These are phyloP conservation scores for Coemansia furcata DNA, from an alignment of 192 early-diverging fungal species.

Conservation along the genomic window DNA sequence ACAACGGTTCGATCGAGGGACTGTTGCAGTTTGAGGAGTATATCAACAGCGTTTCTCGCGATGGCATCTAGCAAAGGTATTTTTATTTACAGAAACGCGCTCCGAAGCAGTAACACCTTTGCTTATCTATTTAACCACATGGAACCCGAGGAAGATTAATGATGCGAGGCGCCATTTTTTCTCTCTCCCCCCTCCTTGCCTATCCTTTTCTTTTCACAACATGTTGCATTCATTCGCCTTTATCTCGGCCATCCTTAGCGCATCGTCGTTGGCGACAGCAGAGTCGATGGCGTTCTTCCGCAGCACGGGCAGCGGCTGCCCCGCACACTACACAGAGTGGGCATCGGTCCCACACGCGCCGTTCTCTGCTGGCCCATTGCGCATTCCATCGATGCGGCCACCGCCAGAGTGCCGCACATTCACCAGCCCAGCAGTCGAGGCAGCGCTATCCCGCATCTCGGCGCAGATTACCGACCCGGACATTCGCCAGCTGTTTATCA, in stretches of 20 bases:
- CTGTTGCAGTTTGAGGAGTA: constrained; percentile 19
- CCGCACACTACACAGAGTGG: constrained; percentile 32
- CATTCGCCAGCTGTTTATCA: constrained; percentile 50
- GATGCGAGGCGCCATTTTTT: not conserved
- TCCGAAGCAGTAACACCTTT: not conserved
- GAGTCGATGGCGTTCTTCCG: not conserved
- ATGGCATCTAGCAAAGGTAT: not conserved
- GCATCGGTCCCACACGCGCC: constrained; percentile 20
- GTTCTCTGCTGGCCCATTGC: constrained; percentile 10
- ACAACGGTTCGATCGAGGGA: constrained; percentile 1
- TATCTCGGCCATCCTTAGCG: not conserved
- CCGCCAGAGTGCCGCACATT: constrained; percentile 50
- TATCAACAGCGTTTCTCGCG: constrained; percentile 9
- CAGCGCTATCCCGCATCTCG: constrained; percentile 24
- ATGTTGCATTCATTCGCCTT: not conserved
- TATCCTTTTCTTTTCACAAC: not conserved
- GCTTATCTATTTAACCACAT: too few relatives aligned
- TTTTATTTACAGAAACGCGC: not conserved
- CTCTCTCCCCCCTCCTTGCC: not conserved
- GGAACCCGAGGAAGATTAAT: too few relatives aligned
- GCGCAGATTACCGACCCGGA: constrained; percentile 45
- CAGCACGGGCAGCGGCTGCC: constrained; percentile 40
- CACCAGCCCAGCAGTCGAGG: constrained; percentile 41
- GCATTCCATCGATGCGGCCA: constrained; percentile 7
- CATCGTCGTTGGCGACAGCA: not conserved